These are phyloP conservation scores for Nothopassalora personata DNA, from an alignment of 2,329 filamentous ascomycete genomes.

Conservation along the genomic window DNA sequence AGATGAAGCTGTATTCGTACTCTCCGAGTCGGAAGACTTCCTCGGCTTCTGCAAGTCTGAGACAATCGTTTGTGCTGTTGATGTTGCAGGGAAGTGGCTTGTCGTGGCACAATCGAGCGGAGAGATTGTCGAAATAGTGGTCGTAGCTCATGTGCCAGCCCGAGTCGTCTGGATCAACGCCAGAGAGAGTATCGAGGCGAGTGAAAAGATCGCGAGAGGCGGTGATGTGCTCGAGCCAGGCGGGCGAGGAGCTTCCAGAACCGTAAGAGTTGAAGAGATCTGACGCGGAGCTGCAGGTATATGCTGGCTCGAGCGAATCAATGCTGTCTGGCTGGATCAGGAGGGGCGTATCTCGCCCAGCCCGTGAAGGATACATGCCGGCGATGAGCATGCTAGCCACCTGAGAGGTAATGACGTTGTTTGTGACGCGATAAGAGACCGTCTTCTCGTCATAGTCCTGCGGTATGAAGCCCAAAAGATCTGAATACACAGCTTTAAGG, in stretches of 20 bases:
- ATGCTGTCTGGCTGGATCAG: slow-evolving; percentile 50
- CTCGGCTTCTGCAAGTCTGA: slow-evolving; percentile 59
- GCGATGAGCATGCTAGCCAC: slow-evolving; percentile 69
- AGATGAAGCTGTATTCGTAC: slow-evolving; percentile 76
- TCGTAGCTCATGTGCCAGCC: slow-evolving; percentile 70
- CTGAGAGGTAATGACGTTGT: slow-evolving; percentile 77
- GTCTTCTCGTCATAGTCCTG: slow-evolving; percentile 39
- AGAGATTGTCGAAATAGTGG: slow-evolving; percentile 82
- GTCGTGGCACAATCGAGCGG: slow-evolving; percentile 68
- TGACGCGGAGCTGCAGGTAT: slow-evolving; percentile 55
- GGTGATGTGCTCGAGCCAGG: slow-evolving; percentile 62
- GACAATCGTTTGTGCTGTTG: slow-evolving; percentile 50
- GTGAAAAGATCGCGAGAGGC: slow-evolving; percentile 52
- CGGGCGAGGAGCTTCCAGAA: slow-evolving; percentile 40
- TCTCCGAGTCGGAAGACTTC: slow-evolving; percentile 69
- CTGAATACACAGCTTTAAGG: slow-evolving; percentile 69
- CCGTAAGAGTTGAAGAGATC: slow-evolving; percentile 42
- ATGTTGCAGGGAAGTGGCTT: slow-evolving; percentile 65
- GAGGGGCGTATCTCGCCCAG: slow-evolving; percentile 32
- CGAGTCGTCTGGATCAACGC: slow-evolving; percentile 50
- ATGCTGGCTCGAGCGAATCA: slow-evolving; percentile 71
- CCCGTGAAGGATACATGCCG: slow-evolving; percentile 57
- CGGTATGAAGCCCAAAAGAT: slow-evolving; percentile 63
- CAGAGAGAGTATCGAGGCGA: slow-evolving; percentile 62
- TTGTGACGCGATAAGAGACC: slow-evolving; percentile 67